Conservation (phyloP, 768 basidiomycete species). For the Kwoniella heveanensis region DNA sequence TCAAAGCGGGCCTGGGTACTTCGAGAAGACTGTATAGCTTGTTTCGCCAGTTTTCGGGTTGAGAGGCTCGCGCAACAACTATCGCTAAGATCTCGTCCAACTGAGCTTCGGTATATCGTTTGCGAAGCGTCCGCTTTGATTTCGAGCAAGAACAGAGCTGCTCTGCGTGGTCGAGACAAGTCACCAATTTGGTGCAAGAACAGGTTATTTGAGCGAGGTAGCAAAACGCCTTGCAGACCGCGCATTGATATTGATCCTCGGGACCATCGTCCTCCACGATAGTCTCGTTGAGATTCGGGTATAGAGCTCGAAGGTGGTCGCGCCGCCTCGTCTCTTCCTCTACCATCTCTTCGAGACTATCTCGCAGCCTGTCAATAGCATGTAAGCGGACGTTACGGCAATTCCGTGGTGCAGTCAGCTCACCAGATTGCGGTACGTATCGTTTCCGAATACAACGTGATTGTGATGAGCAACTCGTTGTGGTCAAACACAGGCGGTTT, state of each 20-base stretch:
- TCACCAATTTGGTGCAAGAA: conserved; percentile 70
- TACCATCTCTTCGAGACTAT: conserved; percentile 83
- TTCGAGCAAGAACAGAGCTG: conserved; percentile 70
- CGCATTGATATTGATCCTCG: conserved; percentile 96
- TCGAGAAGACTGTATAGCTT: conserved; percentile 73
- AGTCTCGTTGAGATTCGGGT: conserved; percentile 65
- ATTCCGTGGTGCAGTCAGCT: too few species aligned
- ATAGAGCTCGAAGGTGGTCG: conserved; percentile 62
- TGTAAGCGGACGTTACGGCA: too few species aligned
- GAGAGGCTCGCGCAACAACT: conserved; percentile 70
- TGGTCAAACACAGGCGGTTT: conserved; percentile 98
- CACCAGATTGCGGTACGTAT: conserved; percentile 93
- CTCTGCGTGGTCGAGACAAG: conserved; percentile 81
- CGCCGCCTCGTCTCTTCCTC: conserved; percentile 77
- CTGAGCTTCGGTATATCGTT: conserved; percentile 78
- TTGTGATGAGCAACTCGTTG: conserved; percentile 94
- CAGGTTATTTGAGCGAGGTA: conserved; percentile 92
- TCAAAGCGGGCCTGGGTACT: conserved; percentile 71
- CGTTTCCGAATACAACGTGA: conserved; percentile 88
- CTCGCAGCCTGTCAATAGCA: conserved; percentile 67
- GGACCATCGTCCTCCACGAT: conserved; percentile 77
- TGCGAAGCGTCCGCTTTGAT: conserved; percentile 67
- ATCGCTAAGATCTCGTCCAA: conserved; percentile 68
- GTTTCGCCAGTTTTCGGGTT: conserved; percentile 73
- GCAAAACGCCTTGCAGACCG: conserved; percentile 87